Evolutionary conservation across 495 filamentous ascomycete species (phyloP).

Genomic region (Xylaria telfairii): DNA sequence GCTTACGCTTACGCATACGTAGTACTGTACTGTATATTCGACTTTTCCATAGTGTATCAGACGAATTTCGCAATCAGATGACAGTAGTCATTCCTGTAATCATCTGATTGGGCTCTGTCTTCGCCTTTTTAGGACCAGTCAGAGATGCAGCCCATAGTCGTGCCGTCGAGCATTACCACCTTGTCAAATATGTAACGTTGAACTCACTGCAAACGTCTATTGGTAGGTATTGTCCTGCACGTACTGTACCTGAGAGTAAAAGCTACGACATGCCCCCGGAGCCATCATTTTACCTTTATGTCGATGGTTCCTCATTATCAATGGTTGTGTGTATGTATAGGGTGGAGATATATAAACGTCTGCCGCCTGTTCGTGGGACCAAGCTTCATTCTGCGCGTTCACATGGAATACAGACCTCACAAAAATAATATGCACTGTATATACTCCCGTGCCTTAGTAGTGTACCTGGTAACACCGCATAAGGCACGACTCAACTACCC

Average conservation of each 20-base stretch:
- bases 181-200: background rate
- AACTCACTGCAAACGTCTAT: background rate
- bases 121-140: background rate
- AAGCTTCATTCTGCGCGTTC: background rate
- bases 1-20: too few species aligned
- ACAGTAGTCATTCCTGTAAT: background rate
- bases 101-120: background rate
- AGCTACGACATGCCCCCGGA: background rate
- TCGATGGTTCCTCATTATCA: background rate
- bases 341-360: background rate
- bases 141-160: background rate
- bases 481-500: background rate
- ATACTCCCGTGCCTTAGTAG: too few species aligned
- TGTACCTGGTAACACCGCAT: background rate
- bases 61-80: background rate
- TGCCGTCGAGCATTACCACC: background rate
- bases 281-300: too few species aligned
- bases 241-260: background rate
- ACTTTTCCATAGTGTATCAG: background rate
- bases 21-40: conserved; percentile 1
- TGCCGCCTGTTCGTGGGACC: background rate
- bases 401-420: conserved; percentile 1
- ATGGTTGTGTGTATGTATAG: too few species aligned
- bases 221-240: background rate
- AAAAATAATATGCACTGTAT: background rate